Conservation (phyloP, 2,329 filamentous ascomycete genomes). For the Thielaviopsis musarum region DNA sequence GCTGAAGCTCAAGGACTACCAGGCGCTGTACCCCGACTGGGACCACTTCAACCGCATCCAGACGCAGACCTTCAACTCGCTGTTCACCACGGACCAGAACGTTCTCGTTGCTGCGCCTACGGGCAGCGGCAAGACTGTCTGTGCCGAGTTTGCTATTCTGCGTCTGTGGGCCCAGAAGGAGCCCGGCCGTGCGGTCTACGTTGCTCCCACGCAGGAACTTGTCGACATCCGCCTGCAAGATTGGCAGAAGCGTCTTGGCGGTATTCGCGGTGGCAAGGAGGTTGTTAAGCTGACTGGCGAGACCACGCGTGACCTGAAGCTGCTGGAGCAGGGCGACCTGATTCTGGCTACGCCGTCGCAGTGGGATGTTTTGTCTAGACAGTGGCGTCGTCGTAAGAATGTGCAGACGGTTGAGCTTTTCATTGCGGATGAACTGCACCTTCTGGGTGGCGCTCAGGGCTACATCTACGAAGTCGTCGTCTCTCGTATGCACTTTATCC, state of each 20-base stretch:
- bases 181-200: conserved; percentile 67
- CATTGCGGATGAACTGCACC: conserved; percentile 88
- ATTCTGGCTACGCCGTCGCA: conserved; percentile 84
- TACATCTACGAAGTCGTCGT: conserved; percentile 92
- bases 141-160: conserved; percentile 83
- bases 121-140: conserved; percentile 91
- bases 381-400: conserved; percentile 94
- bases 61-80: conserved; percentile 87
- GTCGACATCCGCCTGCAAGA: conserved; percentile 68
- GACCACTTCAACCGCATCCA: conserved; percentile 92
- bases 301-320: conserved; percentile 74
- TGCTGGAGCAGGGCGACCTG: conserved; percentile 74
- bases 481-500: conserved; percentile 95
- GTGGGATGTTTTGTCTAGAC: conserved; percentile 89
- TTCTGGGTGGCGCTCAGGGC: conserved; percentile 72
- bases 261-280: conserved; percentile 65
- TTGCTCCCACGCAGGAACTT: conserved; percentile 87
- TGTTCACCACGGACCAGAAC: conserved; percentile 83
- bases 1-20: conserved; percentile 70
- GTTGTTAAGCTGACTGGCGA: conserved; percentile 91
- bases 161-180: conserved; percentile 55
- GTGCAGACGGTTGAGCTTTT: conserved; percentile 80
- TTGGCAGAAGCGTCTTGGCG: conserved; percentile 64
- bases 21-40: conserved; percentile 67
- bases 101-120: conserved; percentile 87